Base-by-base conservation (phyloP, 768 basidiomycete genomes). In the Mycena albidolilacea region DNA sequence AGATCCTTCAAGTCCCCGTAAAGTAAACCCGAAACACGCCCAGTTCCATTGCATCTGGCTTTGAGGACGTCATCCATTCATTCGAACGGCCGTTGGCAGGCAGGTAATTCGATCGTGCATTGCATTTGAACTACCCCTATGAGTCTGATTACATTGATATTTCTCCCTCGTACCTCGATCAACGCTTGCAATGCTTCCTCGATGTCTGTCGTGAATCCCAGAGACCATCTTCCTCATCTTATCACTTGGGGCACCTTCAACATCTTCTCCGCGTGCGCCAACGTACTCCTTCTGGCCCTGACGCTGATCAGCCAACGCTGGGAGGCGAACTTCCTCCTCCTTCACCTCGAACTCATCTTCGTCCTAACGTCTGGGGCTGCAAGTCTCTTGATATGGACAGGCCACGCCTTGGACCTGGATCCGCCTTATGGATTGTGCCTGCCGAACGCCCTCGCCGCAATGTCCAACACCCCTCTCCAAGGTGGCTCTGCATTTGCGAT, bases 171-270 rank as follows among this genome's bases (percentile, higher is more conserved):
- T 3, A 30, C 30, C 30, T 30, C 30, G 4, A 30, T 30, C 30
- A 30, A 3, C 30, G 30, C 30, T 30, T 30, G 30, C 30, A 30
- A 30, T 30, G 30, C 15, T 14, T 14, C 60, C 35, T 68, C 58
- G 5, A 74, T 74, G 73, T 52, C 73, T 4, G 46, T 70, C 23
- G 48, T 60, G 21, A 15, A 67, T 21, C 70, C 73, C 0, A 38
- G 44, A 21, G 62, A 67, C 4, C 43, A 59, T 41, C 2, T 58
- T n/a, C 64, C 69, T 15, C 69, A 41, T 12, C 73, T 75, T 55
- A 55, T 68, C 3, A 39, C 55, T 5, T 75, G 73, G 73, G 60
- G 61, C 11, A 71, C 70, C 2, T 75, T 75, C 66, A 71, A 71
- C 48, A 55, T 70, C 4, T 71, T 75, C 14, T 37, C 65, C 0